Percentiles rank a stretch among this genome's conserved stretches.
Conservation (phyloP, 768 basidiomycete species). For the Kwoniella sp. region DNA sequence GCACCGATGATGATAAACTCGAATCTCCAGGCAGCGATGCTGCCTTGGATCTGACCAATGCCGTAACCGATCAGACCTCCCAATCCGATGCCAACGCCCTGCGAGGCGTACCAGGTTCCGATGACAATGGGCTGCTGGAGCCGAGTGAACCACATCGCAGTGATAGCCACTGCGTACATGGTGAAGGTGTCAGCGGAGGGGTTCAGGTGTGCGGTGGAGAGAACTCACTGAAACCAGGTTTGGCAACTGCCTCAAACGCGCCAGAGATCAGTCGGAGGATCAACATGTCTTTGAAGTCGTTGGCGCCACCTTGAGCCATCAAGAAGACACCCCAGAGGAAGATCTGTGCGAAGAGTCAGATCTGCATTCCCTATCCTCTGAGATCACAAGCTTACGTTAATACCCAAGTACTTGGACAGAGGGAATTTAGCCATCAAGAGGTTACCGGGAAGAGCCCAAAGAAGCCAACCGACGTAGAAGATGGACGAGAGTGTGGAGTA, state of each 20-base stretch:
- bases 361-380: not conserved
- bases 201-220: no score
- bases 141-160: constrained; percentile 55
- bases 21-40: constrained; percentile 46
- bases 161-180: constrained; percentile 48
- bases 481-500: constrained; percentile 50
- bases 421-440: constrained; percentile 46
- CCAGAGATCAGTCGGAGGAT: constrained; percentile 55
- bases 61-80: constrained; percentile 55
- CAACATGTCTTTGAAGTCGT: constrained; percentile 53
- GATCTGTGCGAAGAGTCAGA: constrained; percentile 3
- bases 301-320: constrained; percentile 55
- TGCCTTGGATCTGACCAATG: constrained; percentile 34
- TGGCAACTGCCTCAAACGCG: constrained; percentile 52
- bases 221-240: constrained; percentile 34
- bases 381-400: constrained; percentile 40
- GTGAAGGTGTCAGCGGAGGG: no score
- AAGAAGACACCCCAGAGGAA: constrained; percentile 55
- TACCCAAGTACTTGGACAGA: constrained; percentile 52
- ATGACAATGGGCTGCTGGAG: constrained; percentile 55
- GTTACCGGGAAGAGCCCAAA: constrained; percentile 57
- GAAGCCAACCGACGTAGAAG: constrained; percentile 58
- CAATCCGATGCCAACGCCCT: constrained; percentile 55
- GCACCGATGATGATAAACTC: constrained; percentile 54
- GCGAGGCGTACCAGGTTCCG: constrained; percentile 53